phyloP scores from a whole-genome alignment of 176 grass and related monocot genomes.

The Carex cristatella region DNA sequence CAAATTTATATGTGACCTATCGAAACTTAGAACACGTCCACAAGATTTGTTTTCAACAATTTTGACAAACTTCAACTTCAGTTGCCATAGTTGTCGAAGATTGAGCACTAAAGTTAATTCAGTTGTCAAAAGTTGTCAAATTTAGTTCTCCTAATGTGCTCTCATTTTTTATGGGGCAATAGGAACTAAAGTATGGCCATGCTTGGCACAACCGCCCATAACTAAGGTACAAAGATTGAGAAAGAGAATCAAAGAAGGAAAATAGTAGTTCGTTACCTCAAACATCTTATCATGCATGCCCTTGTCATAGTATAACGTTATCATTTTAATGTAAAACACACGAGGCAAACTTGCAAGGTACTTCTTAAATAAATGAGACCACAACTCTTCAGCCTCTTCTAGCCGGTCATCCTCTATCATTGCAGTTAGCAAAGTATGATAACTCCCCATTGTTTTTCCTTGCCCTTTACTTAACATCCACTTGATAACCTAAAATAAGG shows the following conservation, averaged over 20 bases:
- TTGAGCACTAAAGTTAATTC: neutral
- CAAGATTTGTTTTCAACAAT: neutral
- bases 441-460: constrained; percentile 95
- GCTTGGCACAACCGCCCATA: constrained; percentile 1
- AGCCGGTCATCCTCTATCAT: constrained; percentile 68
- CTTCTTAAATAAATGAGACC: constrained; percentile 61
- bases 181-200: neutral
- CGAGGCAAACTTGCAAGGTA: constrained; percentile 85
- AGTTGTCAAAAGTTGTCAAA: neutral
- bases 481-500: constrained; percentile 65
- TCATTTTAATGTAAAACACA: constrained; percentile 83
- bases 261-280: constrained; percentile 53
- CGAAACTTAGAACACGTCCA: neutral
- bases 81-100: neutral
- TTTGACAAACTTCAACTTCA: neutral
- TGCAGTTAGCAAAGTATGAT: constrained; percentile 86
- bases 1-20: neutral
- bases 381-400: constrained; percentile 88
- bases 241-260: constrained; percentile 8
- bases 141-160: neutral
- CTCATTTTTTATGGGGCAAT: neutral
- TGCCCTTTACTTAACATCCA: constrained; percentile 99
- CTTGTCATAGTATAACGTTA: constrained; percentile 49
- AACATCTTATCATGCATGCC: constrained; percentile 82
- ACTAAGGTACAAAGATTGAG: neutral